phyloP scores from a whole-genome alignment of 345 rosid species.

The Euclidium syriacum region DNA sequence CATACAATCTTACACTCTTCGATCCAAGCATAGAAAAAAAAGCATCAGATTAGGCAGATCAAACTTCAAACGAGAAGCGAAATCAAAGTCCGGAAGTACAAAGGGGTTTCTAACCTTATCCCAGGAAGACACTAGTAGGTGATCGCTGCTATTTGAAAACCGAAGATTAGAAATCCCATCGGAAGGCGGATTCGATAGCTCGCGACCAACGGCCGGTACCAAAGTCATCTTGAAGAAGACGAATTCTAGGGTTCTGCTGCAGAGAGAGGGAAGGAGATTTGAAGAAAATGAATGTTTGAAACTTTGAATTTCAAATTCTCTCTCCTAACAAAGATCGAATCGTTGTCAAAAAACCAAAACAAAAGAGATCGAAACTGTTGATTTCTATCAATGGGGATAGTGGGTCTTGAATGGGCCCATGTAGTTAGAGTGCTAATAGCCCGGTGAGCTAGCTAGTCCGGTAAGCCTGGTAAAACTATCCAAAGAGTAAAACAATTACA shows the following conservation, averaged over 20 bases:
- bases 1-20: constrained; percentile 75
- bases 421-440: too few species aligned
- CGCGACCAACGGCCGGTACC: constrained; percentile 61
- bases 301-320: constrained; percentile 19
- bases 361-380: neutral
- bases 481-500: too few species aligned
- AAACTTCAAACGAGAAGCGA: neutral
- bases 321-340: neutral
- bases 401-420: too few species aligned
- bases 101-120: constrained; percentile 55
- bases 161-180: constrained; percentile 95
- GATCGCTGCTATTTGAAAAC: constrained; percentile 91
- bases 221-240: constrained; percentile 29
- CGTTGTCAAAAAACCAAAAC: too few species aligned
- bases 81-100: neutral
- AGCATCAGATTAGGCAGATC: neutral
- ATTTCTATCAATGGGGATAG: neutral
- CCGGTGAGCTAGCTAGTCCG: too few species aligned
- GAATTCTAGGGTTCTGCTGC: neutral
- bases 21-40: neutral
- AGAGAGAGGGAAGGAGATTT: constrained; percentile 4
- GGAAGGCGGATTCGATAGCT: constrained; percentile 77
- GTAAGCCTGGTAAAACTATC: too few species aligned
- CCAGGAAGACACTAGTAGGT: constrained; percentile 95
- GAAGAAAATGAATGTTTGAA: neutral